Evolutionary conservation across 2,329 filamentous ascomycete genomes (phyloP), one percentile per base, ranked within the genome.

Genomic region (Ceratocystis destructans): DNA sequence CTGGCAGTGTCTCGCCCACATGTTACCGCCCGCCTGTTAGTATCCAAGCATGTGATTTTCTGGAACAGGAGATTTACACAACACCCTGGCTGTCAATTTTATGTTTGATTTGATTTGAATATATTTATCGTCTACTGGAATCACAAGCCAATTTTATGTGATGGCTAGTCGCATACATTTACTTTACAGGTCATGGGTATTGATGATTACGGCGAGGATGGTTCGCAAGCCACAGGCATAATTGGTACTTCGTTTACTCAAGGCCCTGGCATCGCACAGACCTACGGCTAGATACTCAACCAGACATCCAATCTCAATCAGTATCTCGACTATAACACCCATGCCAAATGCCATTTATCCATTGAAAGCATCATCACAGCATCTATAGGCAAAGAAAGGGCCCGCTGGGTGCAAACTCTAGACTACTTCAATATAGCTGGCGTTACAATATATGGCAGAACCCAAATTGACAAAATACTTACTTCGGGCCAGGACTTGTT

Each of bases 11-110:
- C 5, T 86, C 87, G 0, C 89, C 89, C 3, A 84, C 84, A 0
- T 80, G 94, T 48, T 90, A 91, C 82, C 80, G 88, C 5, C 90
- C 90, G 0, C 81, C 94, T 65, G 89, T 89, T 2, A 89, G 89
- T 0, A 83, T 88, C 22, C 86, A 94, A 71, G 84, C 88, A 0
- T 94, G 90, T 72, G 89, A 94, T 72, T 78, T 95, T 28, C 79
- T 82, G 57, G 89, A 94, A 73, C 85, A 89, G 69, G 87, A 94
- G 73, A 89, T 95, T 69, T 90, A 95, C 71, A 85, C 95, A 61
- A 87, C 88, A 1, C 85, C 89, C 0, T 94, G 87, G 78, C 77
- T 94, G 2, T 83, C 87, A 0, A 67, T 87, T 1, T 78, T 94
- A 0, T 86, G 82, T 69, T 22, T 22, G 22, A 22, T 22, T 22